Conservation (phyloP, 2,329 filamentous ascomycete species). For the Paracoccidioides brasiliensis region DNA sequence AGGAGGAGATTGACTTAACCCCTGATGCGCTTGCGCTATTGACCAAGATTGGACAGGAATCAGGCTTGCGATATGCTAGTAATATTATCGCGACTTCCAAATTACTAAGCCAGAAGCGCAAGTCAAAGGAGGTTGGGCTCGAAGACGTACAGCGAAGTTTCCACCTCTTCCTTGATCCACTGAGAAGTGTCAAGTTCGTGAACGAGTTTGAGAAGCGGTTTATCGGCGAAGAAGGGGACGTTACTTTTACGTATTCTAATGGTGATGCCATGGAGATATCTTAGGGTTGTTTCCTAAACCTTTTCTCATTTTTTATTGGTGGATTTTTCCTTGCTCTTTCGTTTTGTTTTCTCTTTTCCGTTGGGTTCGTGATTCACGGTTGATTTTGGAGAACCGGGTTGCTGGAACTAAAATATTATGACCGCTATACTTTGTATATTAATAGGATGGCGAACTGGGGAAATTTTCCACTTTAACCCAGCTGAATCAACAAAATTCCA, state of each 20-base stretch:
- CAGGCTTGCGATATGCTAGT: constrained; percentile 87
- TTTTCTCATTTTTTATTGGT: neutral
- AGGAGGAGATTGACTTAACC: constrained; percentile 88
- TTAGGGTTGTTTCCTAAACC: constrained; percentile 21
- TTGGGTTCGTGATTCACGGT: neutral
- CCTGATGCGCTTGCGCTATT: constrained; percentile 82
- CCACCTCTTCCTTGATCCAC: constrained; percentile 82
- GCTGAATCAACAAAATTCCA: neutral
- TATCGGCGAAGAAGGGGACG: constrained; percentile 73
- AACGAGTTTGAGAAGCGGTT: constrained; percentile 80
- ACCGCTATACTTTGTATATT: constrained; percentile 1
- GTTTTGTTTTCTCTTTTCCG: neutral
- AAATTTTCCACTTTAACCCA: neutral
- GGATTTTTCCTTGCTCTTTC: neutral
- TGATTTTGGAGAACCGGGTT: neutral
- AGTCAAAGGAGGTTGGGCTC: constrained; percentile 67
- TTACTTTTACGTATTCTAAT: constrained; percentile 49
- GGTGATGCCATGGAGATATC: constrained; percentile 61
- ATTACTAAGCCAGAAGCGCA: constrained; percentile 73
- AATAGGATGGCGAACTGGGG: neutral
- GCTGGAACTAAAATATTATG: neutral
- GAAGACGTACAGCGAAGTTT: constrained; percentile 90
- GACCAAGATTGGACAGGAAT: constrained; percentile 89
- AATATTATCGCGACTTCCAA: constrained; percentile 94
- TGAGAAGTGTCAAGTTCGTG: constrained; percentile 81